These are phyloP conservation scores for Parasarocladium wereldwijsianum DNA, from an alignment of 2,329 filamentous ascomycete genomes.

Conservation along the genomic window DNA sequence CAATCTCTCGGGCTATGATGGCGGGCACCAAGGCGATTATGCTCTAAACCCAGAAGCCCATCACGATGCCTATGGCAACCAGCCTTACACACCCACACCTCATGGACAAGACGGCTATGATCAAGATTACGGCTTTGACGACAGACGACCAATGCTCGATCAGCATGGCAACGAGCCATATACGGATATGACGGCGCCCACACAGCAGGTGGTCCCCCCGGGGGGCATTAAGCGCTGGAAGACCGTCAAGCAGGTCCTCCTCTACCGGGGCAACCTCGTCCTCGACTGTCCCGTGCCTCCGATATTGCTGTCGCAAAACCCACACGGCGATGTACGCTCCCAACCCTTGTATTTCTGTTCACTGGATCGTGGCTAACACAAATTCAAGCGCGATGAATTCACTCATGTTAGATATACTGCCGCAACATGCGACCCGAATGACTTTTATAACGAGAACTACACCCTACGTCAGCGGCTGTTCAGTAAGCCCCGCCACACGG, in stretches of 20 bases:
- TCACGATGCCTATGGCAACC: constrained; percentile 75
- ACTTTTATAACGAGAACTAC: constrained; percentile 82
- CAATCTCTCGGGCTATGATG: constrained; percentile 32
- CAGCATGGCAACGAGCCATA: constrained; percentile 29
- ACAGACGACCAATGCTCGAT: constrained; percentile 60
- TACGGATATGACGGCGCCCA: constrained; percentile 26
- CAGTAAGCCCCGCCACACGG: constrained; percentile 81
- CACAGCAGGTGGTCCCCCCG: constrained; percentile 17
- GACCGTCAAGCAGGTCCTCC: constrained; percentile 94
- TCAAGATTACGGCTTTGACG: constrained; percentile 53
- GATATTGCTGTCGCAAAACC: constrained; percentile 70
- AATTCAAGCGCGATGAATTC: constrained; percentile 84
- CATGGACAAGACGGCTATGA: constrained; percentile 46
- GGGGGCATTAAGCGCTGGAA: constrained; percentile 71
- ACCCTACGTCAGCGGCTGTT: constrained; percentile 85
- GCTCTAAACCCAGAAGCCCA: constrained; percentile 70
- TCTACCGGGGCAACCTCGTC: constrained; percentile 93
- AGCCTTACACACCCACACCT: constrained; percentile 56
- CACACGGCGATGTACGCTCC: no score
- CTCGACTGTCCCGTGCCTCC: constrained; percentile 94
- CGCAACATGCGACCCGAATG: constrained; percentile 80
- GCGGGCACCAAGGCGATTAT: constrained; percentile 48
- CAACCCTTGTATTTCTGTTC: no score
- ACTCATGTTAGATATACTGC: constrained; percentile 90
- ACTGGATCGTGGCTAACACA: no score